phyloP scores from a whole-genome alignment of 179 eudicot genomes.

The Sideroxylon spinosum region DNA sequence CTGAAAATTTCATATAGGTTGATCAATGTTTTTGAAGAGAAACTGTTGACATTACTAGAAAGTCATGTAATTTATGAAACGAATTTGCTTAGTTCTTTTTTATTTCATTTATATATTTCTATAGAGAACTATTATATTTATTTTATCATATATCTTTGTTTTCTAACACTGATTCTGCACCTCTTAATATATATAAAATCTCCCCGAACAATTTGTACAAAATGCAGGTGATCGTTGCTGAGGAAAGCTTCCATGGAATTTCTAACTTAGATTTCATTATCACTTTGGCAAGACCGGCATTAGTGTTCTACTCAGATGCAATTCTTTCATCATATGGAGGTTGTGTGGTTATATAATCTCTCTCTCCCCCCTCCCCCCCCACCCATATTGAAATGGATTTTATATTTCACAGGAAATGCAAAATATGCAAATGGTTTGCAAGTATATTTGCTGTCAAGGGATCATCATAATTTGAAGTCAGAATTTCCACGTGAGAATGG shows the following conservation, averaged over 20 bases:
- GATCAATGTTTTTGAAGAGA: too few species aligned
- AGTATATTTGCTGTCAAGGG: conserved; percentile 63
- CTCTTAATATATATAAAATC: too few species aligned
- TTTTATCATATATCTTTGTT: too few species aligned
- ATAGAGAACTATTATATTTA: too few species aligned
- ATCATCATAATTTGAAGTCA: conserved; percentile 53
- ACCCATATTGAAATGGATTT: neutral
- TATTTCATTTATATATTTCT: too few species aligned
- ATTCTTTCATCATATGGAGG: conserved; percentile 53
- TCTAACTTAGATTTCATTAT: conserved; percentile 58
- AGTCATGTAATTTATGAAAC: too few species aligned
- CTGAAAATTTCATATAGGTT: too few species aligned
- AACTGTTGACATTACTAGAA: too few species aligned
- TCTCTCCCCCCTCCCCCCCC: too few species aligned
- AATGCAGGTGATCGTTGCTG: conserved; percentile 58
- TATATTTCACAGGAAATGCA: conserved; percentile 44
- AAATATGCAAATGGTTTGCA: conserved; percentile 49
- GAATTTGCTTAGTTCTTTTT: too few species aligned
- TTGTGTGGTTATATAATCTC: neutral
- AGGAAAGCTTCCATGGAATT: conserved; percentile 64
- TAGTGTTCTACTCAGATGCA: conserved; percentile 53
- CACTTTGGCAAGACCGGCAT: conserved; percentile 61
- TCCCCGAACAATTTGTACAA: neutral
- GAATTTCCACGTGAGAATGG: conserved; percentile 75
- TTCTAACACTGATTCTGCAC: too few species aligned